Evolutionary conservation across 2,329 filamentous ascomycete species (phyloP), one percentile per base, ranked within the genome.

Genomic region (Dissoconium aciculare): DNA sequence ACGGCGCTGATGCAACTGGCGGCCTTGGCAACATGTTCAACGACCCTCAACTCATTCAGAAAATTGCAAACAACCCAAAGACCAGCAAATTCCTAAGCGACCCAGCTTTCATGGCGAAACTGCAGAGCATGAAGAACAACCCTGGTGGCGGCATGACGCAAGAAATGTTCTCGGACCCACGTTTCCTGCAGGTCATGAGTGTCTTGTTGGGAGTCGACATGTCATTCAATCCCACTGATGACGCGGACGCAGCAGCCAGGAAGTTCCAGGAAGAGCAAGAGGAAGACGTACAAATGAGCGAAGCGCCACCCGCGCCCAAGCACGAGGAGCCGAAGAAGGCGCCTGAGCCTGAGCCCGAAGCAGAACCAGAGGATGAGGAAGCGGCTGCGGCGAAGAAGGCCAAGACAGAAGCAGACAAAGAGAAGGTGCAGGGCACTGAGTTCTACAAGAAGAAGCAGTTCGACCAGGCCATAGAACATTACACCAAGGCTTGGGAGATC

Each of bases 391-490:
- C 85, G 60, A 80, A 80, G 61, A 81, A 89, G 65, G 82, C 83
- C 24, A 92, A 95, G 66, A 81, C 78, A 50, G 82, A 79, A 40
- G 89, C 85, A 26, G 89, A 98, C 47, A 81, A 84, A 55, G 80
- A 94, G 61, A 98, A 98, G 72, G 80, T 77, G 16, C 66, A 91
- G 34, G 89, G 89, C 35, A 98, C 87, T 10, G 83, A 89, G 46
- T 77, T 78, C 56, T 98, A 98, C 69, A 98, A 98, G 76, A 95
- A 95, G 71, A 78, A 83, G 45, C 76, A 94, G 53, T 94, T 98
- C 45, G 89, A 95, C 49, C 74, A 79, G 51, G 89, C 89, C 30
- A 94, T 98, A 49, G 73, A 76, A 52, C 83, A 98, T 63, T 98
- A 98, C 66, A 71, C 58, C 54, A 91, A 92, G 57, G 89, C 89